phyloP scores from a whole-genome alignment of 1,284 basidiomycete species.

The Pyrrhoderma noxium region DNA sequence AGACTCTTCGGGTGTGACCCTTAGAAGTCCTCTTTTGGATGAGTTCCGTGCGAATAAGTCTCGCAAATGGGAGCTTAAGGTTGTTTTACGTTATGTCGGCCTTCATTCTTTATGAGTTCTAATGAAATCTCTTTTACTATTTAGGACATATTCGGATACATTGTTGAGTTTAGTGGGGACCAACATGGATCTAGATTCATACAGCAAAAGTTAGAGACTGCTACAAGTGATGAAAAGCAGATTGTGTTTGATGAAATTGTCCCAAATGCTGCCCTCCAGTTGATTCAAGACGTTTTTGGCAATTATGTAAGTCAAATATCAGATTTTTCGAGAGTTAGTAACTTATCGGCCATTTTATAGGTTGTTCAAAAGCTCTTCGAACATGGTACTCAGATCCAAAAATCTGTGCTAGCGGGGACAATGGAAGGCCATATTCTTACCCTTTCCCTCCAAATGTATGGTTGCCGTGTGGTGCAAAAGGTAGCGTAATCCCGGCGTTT shows the following conservation, averaged over 20 bases:
- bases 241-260: conserved; percentile 88
- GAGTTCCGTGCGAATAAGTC: conserved; percentile 80
- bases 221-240: conserved; percentile 72
- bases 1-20: conserved; percentile 21
- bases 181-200: conserved; percentile 92
- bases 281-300: conserved; percentile 94
- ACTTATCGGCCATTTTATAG: conserved; percentile 39
- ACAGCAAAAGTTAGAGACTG: conserved; percentile 76
- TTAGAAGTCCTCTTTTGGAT: conserved; percentile 65
- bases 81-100: conserved; percentile 28
- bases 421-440: conserved; percentile 79
- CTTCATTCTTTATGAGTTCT: too few species aligned
- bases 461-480: conserved; percentile 89
- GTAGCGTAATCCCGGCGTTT: too few species aligned
- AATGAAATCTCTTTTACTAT: neutral
- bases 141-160: conserved; percentile 79
- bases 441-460: conserved; percentile 91
- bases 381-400: conserved; percentile 75
- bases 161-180: conserved; percentile 92
- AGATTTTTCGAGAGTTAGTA: too few species aligned
- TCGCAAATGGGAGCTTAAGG: conserved; percentile 75
- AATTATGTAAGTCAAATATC: conserved; percentile 91
- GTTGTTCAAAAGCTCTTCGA: conserved; percentile 96
- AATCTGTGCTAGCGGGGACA: conserved; percentile 59
- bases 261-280: conserved; percentile 64